phyloP scores from a whole-genome alignment of 345 rosid species.

The Murraya koenigii region DNA sequence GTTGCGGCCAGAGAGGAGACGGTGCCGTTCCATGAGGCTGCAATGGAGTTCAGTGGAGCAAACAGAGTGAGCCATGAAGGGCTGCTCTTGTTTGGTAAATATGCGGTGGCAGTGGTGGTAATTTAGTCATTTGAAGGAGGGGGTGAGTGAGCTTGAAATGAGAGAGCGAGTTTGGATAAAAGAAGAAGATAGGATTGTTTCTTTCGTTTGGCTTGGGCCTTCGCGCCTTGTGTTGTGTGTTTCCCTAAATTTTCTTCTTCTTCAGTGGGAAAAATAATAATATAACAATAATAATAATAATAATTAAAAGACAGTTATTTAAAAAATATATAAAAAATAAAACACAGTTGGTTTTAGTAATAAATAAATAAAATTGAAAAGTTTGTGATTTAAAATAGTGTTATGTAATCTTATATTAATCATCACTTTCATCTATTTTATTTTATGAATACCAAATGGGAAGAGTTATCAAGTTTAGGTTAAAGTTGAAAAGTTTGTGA shows the following conservation, averaged over 20 bases:
- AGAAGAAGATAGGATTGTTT: not conserved
- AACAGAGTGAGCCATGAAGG: conserved; percentile 16
- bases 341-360: no score
- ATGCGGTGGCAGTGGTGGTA: not conserved
- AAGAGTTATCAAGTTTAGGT: no score
- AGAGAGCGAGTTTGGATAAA: not conserved
- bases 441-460: no score
- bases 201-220: not conserved
- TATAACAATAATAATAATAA: not conserved
- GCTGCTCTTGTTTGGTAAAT: conserved; percentile 2
- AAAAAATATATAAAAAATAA: no score
- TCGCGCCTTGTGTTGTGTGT: conserved; percentile 12
- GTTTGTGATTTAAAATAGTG: no score
- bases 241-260: not conserved
- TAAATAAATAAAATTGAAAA: no score
- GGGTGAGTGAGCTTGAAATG: not conserved
- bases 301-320: not conserved
- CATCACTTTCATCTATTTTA: no score
- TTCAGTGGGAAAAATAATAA: no score
- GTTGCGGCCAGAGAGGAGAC: conserved; percentile 30
- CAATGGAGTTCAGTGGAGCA: conserved; percentile 24
- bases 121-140: conserved; percentile 23
- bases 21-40: conserved; percentile 48
- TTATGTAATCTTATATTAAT: no score
- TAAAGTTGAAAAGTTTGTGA: no score